These are phyloP conservation scores for Gremmenia infestans DNA, from an alignment of 2,329 filamentous ascomycete genomes.

Conservation along the genomic window DNA sequence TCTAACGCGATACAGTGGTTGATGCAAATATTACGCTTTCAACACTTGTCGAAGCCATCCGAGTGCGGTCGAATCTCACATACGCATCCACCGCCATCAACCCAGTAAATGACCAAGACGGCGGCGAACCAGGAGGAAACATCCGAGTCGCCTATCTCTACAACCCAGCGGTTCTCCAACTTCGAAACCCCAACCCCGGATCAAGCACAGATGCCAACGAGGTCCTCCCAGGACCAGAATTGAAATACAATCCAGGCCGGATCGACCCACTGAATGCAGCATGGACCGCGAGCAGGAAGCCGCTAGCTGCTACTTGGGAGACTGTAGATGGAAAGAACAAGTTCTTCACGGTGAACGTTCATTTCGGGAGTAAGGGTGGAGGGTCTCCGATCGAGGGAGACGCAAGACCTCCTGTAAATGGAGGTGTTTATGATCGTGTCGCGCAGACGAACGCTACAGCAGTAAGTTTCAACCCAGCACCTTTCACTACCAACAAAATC, in stretches of 20 bases:
- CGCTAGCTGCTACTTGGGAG: conserved; percentile 61
- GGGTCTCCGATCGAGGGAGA: conserved; percentile 61
- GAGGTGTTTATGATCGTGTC: conserved; percentile 51
- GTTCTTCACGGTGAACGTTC: conserved; percentile 70
- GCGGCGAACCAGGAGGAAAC: conserved; percentile 65
- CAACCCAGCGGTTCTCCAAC: conserved; percentile 52
- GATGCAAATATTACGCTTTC: conserved; percentile 54
- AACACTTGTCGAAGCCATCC: conserved; percentile 50
- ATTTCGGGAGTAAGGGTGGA: conserved; percentile 63
- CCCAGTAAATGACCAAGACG: conserved; percentile 56
- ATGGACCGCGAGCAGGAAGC: conserved; percentile 60
- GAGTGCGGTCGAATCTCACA: conserved; percentile 40
- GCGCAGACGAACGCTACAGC: conserved; percentile 55
- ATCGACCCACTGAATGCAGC: conserved; percentile 58
- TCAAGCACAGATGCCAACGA: conserved; percentile 48
- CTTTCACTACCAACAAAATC: neutral
- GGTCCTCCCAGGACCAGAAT: conserved; percentile 51
- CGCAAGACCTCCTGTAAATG: conserved; percentile 60
- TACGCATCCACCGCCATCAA: conserved; percentile 58
- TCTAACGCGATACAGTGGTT: conserved; percentile 30
- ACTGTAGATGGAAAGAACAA: conserved; percentile 47
- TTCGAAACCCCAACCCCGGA: conserved; percentile 56
- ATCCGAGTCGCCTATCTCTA: conserved; percentile 69
- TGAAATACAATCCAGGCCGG: conserved; percentile 64
- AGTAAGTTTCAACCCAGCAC: conserved; percentile 33